Conservation (phyloP, 768 basidiomycete genomes). For the Russula foetens region DNA sequence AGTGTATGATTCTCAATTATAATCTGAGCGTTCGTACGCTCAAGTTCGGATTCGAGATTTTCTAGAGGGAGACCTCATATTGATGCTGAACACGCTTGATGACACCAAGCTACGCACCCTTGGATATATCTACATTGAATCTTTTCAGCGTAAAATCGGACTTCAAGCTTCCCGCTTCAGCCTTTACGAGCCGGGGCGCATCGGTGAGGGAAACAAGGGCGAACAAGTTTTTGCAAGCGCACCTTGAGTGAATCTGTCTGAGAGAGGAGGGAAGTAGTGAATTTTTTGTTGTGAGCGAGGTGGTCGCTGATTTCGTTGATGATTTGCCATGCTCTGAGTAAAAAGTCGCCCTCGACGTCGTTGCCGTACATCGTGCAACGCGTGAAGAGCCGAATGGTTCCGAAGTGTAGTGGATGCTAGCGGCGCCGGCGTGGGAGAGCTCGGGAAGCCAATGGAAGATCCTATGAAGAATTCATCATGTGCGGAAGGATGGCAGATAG, state of each 20-base stretch:
- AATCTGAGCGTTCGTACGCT: conserved; percentile 80
- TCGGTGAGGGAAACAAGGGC: not conserved
- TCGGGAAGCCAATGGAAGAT: not conserved
- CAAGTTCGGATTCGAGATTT: conserved; percentile 85
- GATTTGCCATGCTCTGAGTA: conserved; percentile 20
- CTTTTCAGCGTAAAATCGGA: conserved; percentile 34
- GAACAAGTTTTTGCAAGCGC: not conserved
- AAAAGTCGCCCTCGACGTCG: conserved; percentile 15
- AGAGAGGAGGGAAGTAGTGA: conserved; percentile 34
- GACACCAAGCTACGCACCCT: conserved; percentile 23
- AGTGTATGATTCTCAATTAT: conserved; percentile 92
- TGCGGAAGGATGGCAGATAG: not conserved
- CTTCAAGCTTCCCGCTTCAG: conserved; percentile 23
- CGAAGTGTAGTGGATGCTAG: not conserved
- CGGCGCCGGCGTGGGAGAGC: conserved; percentile 10
- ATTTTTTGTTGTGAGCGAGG: conserved; percentile 36
- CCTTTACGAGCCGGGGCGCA: conserved; percentile 1
- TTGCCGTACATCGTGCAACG: conserved; percentile 6
- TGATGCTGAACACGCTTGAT: not conserved
- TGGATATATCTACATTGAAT: conserved; percentile 41
- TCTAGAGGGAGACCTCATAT: conserved; percentile 42
- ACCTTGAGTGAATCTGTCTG: conserved; percentile 40
- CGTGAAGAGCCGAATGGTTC: not conserved
- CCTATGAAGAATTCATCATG: not conserved
- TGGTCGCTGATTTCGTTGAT: conserved; percentile 33